Percentiles rank a stretch among this genome's conserved stretches.
phyloP scores from a whole-genome alignment of 129 eudicot genomes.

The Tagetes erecta region DNA sequence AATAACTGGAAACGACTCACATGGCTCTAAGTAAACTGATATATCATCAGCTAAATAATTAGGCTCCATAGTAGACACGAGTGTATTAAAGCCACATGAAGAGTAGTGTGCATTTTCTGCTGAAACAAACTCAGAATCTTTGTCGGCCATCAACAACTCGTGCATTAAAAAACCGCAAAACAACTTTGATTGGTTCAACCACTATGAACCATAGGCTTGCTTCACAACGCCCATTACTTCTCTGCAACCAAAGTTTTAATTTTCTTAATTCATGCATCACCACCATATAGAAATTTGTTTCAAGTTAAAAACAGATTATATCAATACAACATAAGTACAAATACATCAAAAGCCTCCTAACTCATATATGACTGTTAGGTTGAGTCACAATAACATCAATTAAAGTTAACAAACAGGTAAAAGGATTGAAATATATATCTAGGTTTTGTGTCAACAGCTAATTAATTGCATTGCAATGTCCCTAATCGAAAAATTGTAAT shows the following conservation, averaged over 20 bases:
- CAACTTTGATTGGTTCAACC: slow-evolving; percentile 26
- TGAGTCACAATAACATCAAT: no score
- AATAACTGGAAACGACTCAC: slow-evolving; percentile 34
- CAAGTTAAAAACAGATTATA: not conserved
- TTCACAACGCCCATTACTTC: slow-evolving; percentile 23
- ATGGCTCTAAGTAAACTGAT: slow-evolving; percentile 46
- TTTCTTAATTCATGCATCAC: slow-evolving; percentile 2
- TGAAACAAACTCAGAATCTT: slow-evolving; percentile 21
- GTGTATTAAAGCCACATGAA: slow-evolving; percentile 36
- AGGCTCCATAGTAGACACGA: slow-evolving; percentile 36
- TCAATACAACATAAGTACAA: not conserved
- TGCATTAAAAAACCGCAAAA: slow-evolving; percentile 15
- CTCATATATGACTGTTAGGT: slow-evolving; percentile 3
- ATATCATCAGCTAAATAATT: slow-evolving; percentile 34
- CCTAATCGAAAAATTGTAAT: not conserved
- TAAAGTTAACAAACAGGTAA: not conserved
- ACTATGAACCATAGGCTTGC: slow-evolving; percentile 31
- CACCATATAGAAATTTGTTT: not conserved
- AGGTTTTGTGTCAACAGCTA: slow-evolving; percentile 11
- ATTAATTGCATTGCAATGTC: not conserved
- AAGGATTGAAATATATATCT: not conserved
- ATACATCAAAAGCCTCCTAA: not conserved
- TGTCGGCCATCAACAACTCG: slow-evolving; percentile 29
- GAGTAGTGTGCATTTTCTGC: slow-evolving; percentile 38
- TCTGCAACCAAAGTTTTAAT: slow-evolving; percentile 16